Base-by-base conservation (phyloP, 139 green algal genomes). In the Chlamydomonas applanata region DNA sequence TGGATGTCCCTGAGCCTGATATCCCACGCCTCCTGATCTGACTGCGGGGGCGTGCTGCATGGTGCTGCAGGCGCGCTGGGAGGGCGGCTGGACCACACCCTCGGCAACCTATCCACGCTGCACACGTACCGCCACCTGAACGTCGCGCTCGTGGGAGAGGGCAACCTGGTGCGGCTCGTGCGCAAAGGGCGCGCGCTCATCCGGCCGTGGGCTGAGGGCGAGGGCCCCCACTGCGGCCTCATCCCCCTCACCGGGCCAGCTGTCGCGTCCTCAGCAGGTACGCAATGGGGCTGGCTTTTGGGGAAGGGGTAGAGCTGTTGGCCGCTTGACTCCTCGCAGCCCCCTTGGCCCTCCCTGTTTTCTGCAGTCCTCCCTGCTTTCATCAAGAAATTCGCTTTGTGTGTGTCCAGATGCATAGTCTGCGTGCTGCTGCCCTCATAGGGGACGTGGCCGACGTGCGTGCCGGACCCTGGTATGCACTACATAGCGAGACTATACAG, bases 71-170 rank as follows among this genome's bases (percentile, higher is more conserved):
- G 94, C 29, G 94, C 90, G 1, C 67, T 98, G 3, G 95, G 95
- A 5, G 95, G 95, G 1, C 86, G 95, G 16, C 64, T 99, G 45
- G 95, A 99, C 85, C 95, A 99, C 79, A 93, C 88, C 0, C 77
- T 98, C 7, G 76, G 72, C n/a, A 95, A 94, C 83, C 82, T 98
- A 1, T 88, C 85, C 83, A 82, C 84, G 13, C 85, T 99, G 35
- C 86, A 97, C 79, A 73, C 71, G 17, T 90, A 90, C 73, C 76
- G 75, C 1, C 69, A 93, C 71, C 72, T 97, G 20, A 63, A 85
- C 49, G 67, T 99, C 19, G 76, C 92, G 27, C 88, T 99, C 32
- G 81, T 91, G 44, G 91, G 90, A 0, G 91, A 97, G 20, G 87
- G 87, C 80, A 98, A 94, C 81, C 52, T 94, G 35, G 89, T 91